phyloP scores from a whole-genome alignment of 75 land plant species.

The Selaginella tamariscina region DNA sequence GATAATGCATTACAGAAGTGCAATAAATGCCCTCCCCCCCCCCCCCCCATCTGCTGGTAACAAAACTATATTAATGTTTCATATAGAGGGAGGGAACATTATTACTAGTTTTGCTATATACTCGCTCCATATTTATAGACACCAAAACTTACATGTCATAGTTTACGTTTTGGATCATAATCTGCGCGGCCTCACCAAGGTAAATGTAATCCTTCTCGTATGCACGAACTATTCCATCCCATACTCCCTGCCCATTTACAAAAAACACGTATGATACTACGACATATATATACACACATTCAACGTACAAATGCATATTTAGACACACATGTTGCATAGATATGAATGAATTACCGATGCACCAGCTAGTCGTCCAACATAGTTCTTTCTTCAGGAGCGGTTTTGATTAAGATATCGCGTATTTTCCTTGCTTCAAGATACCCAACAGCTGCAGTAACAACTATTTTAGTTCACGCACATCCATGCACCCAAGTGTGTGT shows the following conservation, averaged over 20 bases:
- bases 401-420: conserved; percentile 42
- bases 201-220: conserved; percentile 83
- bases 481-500: too few relatives aligned
- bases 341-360: conserved; percentile 82
- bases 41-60: too few relatives aligned
- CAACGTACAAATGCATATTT: too few relatives aligned
- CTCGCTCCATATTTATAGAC: neutral
- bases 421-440: conserved; percentile 75
- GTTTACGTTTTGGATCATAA: conserved; percentile 77
- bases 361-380: conserved; percentile 88
- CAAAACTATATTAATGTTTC: too few relatives aligned
- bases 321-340: too few relatives aligned
- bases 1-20: too few relatives aligned
- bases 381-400: conserved; percentile 61
- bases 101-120: too few relatives aligned
- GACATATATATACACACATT: too few relatives aligned
- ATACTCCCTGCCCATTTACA: conserved; percentile 68
- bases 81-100: too few relatives aligned
- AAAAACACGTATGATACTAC: too few relatives aligned
- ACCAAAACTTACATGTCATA: conserved; percentile 66
- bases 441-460: conserved; percentile 50
- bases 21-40: too few relatives aligned
- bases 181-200: conserved; percentile 93
- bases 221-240: conserved; percentile 70
- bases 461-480: too few relatives aligned